A percentile compares a stretch with the other conserved stretches of the same genome.
phyloP scores from a whole-genome alignment of 2,329 filamentous ascomycete species.

The Penicillium sp. region DNA sequence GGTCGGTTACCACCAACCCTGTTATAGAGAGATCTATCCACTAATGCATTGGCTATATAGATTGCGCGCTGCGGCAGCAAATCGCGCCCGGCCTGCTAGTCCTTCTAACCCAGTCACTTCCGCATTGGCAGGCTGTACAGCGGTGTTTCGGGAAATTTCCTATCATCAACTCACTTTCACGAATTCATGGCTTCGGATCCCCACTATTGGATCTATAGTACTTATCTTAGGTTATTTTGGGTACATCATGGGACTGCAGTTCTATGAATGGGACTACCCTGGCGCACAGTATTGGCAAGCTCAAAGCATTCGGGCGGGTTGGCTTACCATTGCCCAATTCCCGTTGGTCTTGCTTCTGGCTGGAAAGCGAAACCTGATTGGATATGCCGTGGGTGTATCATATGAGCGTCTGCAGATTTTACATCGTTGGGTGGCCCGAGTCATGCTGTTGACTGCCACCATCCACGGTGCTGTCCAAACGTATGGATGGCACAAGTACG shows the following conservation, averaged over 20 bases:
- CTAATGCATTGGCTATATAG: conserved; percentile 13
- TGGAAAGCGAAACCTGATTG: conserved; percentile 40
- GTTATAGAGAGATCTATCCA: not conserved
- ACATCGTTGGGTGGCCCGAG: conserved; percentile 37
- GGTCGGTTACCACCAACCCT: conserved; percentile 12
- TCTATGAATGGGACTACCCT: conserved; percentile 2
- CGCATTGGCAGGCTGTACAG: conserved; percentile 30
- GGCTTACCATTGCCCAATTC: conserved; percentile 38
- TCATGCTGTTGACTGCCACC: conserved; percentile 29
- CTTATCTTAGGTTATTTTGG: conserved; percentile 4
- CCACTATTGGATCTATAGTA: conserved; percentile 6
- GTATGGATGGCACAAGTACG: conserved; percentile 8
- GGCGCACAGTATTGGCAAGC: conserved; percentile 6
- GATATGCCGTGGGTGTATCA: conserved; percentile 27
- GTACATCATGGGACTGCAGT: conserved; percentile 6
- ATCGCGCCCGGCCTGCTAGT: conserved; percentile 28
- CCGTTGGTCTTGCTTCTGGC: conserved; percentile 40
- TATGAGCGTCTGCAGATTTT: conserved; percentile 37
- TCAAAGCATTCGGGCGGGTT: conserved; percentile 31
- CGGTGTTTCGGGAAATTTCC: conserved; percentile 33
- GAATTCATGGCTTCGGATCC: conserved; percentile 22
- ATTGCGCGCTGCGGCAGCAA: conserved; percentile 35
- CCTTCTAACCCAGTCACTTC: conserved; percentile 26
- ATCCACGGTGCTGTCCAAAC: conserved; percentile 21
- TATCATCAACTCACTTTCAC: conserved; percentile 34